Conservation (phyloP, 2,329 filamentous ascomycete species). For the Graphiopsis chlorocephala region DNA sequence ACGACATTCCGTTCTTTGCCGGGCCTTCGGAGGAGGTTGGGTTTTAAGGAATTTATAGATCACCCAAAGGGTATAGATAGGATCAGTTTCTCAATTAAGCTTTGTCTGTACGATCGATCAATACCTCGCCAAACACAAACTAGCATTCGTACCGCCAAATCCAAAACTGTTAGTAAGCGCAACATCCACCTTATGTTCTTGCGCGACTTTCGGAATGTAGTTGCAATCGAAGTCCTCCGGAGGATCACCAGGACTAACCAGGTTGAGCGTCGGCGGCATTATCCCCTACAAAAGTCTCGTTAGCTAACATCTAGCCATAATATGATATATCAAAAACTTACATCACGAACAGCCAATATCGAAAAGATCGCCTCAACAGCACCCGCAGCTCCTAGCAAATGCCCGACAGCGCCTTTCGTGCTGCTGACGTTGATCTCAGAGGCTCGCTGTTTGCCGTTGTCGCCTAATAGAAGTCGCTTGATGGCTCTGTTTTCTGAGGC, state of each 20-base stretch:
- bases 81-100: no score
- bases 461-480: conserved; percentile 69
- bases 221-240: conserved; percentile 73
- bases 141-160: conserved; percentile 95
- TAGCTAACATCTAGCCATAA: not conserved
- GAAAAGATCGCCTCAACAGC: conserved; percentile 87
- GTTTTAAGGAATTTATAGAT: no score
- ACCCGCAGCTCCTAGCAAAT: conserved; percentile 86
- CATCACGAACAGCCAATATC: conserved; percentile 73
- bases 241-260: conserved; percentile 60
- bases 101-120: no score
- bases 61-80: no score
- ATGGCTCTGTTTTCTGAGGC: conserved; percentile 84
- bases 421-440: conserved; percentile 78
- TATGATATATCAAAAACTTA: conserved; percentile 45
- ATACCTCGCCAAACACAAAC: conserved; percentile 67
- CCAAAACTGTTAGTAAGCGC: conserved; percentile 95
- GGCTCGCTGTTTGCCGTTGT: conserved; percentile 62
- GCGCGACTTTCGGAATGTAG: conserved; percentile 71
- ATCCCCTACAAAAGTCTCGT: conserved; percentile 54
- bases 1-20: conserved; percentile 7
- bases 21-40: conserved; percentile 13
- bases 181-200: conserved; percentile 67
- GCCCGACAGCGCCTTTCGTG: conserved; percentile 89
- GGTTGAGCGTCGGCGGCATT: conserved; percentile 83